These are phyloP conservation scores for Colletotrichum horii DNA, from an alignment of 2,329 filamentous ascomycete genomes.

Conservation along the genomic window DNA sequence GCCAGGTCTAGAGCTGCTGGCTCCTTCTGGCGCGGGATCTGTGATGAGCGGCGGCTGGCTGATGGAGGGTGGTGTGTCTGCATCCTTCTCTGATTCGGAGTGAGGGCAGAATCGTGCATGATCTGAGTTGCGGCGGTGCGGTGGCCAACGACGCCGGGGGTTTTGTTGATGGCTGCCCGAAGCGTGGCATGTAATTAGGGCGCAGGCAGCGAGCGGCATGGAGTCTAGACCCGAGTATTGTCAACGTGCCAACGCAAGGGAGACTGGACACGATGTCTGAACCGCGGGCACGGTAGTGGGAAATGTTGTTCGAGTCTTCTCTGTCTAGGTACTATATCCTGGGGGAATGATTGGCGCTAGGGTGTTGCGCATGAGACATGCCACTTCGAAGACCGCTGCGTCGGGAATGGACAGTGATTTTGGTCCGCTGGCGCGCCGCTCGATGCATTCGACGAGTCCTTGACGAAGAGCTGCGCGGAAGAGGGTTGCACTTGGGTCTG, in stretches of 20 bases:
- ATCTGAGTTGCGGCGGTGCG: not conserved
- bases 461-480: not conserved
- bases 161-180: not conserved
- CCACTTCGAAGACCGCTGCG: not conserved
- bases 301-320: not conserved
- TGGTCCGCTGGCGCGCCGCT: not conserved
- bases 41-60: not conserved
- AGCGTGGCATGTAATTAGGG: not conserved
- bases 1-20: not conserved
- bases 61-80: not conserved
- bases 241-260: not conserved
- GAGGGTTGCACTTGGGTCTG: not conserved
- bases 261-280: constrained; percentile 5
- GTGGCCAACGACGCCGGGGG: not conserved
- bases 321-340: not conserved
- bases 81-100: not conserved
- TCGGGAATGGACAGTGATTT: not conserved
- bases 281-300: not conserved
- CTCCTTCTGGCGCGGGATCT: not conserved
- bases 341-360: not conserved
- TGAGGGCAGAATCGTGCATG: not conserved
- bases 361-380: not conserved
- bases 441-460: constrained; percentile 2
- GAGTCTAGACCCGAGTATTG: not conserved
- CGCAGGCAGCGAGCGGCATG: not conserved